phyloP scores from a whole-genome alignment of 2,329 filamentous ascomycete species.

The Colletotrichum musicola region DNA sequence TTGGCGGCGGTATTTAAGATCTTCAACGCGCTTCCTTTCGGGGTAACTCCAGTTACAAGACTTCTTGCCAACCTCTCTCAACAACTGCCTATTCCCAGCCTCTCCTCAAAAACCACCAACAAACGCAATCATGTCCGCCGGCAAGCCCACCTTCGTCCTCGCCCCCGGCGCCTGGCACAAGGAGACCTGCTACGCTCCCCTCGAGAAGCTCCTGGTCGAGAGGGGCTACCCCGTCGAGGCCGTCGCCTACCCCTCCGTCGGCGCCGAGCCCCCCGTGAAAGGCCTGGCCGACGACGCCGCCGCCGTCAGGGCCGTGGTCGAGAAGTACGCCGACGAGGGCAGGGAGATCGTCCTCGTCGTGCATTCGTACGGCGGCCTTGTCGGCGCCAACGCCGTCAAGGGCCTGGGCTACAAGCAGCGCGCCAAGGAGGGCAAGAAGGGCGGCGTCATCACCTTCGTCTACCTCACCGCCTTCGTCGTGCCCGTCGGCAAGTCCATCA shows the following conservation, averaged over 20 bases:
- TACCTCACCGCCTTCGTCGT: constrained; percentile 52
- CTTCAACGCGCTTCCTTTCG: background rate
- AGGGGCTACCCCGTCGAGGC: constrained; percentile 49
- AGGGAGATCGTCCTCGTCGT: constrained; percentile 56
- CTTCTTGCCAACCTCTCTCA: too few species aligned
- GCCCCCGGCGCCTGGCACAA: constrained; percentile 55
- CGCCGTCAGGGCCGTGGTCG: constrained; percentile 44
- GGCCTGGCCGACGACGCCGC: constrained; percentile 48
- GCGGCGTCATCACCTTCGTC: constrained; percentile 53
- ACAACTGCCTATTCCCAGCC: background rate
- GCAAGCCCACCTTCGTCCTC: constrained; percentile 49
- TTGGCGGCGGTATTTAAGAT: constrained; percentile 10
- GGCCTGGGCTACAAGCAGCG: constrained; percentile 52
- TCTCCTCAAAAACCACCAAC: background rate
- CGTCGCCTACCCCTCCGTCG: constrained; percentile 49
- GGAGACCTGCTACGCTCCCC: constrained; percentile 45
- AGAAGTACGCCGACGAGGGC: constrained; percentile 48
- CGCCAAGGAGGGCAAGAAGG: constrained; percentile 47
- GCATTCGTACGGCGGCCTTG: constrained; percentile 58
- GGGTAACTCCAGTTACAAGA: too few species aligned
- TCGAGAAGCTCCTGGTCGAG: constrained; percentile 46
- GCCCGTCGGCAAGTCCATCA: constrained; percentile 43
- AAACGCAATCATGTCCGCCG: constrained; percentile 14
- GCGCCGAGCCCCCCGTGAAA: constrained; percentile 44
- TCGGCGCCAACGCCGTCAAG: constrained; percentile 52